A percentile compares a stretch with the other conserved stretches of the same genome.
Conservation (phyloP, 177 flowering plant species). For the Telopea speciosissima region DNA sequence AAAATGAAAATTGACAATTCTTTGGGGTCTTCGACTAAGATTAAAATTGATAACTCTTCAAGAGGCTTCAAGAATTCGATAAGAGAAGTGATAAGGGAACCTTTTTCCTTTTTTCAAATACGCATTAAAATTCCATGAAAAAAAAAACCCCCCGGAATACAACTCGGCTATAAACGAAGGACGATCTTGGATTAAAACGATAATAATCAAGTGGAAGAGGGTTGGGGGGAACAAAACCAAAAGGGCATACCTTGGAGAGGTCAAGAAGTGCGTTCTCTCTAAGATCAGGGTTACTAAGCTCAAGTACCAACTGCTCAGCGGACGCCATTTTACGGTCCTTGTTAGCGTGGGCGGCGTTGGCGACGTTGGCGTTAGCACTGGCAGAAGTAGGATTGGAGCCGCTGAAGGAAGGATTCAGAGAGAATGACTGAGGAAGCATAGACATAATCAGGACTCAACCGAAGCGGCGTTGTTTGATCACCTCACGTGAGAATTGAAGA, state of each 20-base stretch:
- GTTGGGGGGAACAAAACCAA: no score
- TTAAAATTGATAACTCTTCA: neutral
- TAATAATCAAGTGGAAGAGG: no score
- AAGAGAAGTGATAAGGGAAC: neutral
- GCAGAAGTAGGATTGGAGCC: constrained; percentile 24
- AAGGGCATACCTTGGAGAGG: constrained; percentile 60
- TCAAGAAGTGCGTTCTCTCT: constrained; percentile 83
- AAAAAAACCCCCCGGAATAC: neutral
- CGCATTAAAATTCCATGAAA: no score
- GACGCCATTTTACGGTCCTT: constrained; percentile 63
- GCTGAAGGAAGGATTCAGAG: constrained; percentile 36
- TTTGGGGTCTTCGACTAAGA: no score
- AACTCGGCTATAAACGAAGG: neutral
- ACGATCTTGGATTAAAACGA: no score
- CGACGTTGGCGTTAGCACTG: constrained; percentile 17
- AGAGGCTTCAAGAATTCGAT: neutral
- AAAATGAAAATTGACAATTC: no score
- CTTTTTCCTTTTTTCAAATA: no score
- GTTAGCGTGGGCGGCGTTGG: no score
- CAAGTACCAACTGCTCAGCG: constrained; percentile 70
- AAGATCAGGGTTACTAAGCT: constrained; percentile 73
- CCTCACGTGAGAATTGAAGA: neutral
- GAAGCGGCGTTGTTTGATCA: no score
- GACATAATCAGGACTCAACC: neutral
- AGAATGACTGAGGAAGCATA: constrained; percentile 36